Evolutionary conservation across 2,329 filamentous ascomycete species (phyloP).

Genomic region (Alternaria novae-zelandiae): DNA sequence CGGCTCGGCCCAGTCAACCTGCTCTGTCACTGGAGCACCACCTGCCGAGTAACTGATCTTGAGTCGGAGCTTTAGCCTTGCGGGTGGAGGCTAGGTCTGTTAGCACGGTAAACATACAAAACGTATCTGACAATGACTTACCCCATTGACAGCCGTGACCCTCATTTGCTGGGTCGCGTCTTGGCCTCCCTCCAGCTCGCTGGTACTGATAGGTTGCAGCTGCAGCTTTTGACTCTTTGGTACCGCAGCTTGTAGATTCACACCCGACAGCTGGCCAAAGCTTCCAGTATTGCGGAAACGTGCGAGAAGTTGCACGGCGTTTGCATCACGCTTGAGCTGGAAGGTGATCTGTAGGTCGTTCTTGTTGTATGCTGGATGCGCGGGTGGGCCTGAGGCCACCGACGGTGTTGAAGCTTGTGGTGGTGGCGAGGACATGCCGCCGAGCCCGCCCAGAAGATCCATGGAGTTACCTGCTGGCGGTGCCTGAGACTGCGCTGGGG

Average conservation of each 20-base stretch:
- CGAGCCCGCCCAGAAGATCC: constrained; percentile 53
- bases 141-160: constrained; percentile 82
- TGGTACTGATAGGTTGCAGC: constrained; percentile 84
- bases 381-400: constrained; percentile 50
- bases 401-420: constrained; percentile 53
- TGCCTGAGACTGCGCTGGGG: constrained; percentile 48
- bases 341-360: constrained; percentile 84
- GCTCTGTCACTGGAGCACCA: constrained; percentile 78
- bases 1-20: constrained; percentile 96
- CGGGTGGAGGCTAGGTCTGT: constrained; percentile 67
- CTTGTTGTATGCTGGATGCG: constrained; percentile 80
- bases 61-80: constrained; percentile 78
- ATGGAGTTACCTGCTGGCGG: constrained; percentile 44
- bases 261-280: constrained; percentile 70
- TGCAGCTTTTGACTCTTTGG: constrained; percentile 96
- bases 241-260: constrained; percentile 91
- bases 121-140: constrained; percentile 63
- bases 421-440: constrained; percentile 55
- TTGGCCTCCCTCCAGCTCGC: constrained; percentile 75
- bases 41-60: constrained; percentile 81
- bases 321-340: constrained; percentile 81
- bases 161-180: constrained; percentile 93
- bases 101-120: constrained; percentile 18
- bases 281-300: constrained; percentile 80
- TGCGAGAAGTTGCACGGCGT: constrained; percentile 80